Percentiles rank a stretch among this genome's conserved stretches.
Evolutionary conservation across 768 basidiomycete species (phyloP).

Genomic region (Gloeopeniophorella convolvens): DNA sequence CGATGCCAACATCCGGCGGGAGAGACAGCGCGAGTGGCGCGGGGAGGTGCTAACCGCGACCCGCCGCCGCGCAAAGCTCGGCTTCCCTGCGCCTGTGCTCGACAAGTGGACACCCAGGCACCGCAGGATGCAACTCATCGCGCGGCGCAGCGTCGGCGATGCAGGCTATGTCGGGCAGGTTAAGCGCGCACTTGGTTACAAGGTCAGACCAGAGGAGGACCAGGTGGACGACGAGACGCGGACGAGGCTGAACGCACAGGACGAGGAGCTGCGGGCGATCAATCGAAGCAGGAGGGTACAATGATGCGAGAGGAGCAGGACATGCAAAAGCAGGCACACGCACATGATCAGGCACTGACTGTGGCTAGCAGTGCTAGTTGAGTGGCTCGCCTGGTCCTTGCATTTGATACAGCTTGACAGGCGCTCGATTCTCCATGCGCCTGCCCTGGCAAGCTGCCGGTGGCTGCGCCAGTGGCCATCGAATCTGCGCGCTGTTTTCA

Average conservation of each 20-base stretch:
- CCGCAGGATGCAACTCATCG: slow-evolving; percentile 43
- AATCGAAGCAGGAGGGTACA: slow-evolving; percentile 25
- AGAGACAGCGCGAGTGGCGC: slow-evolving; percentile 50
- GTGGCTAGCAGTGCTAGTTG: no score
- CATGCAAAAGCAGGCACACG: no score
- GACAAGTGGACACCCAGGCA: slow-evolving; percentile 43
- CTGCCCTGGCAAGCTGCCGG: no score
- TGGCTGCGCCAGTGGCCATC: no score
- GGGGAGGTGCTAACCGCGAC: slow-evolving; percentile 55
- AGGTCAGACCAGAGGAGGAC: slow-evolving; percentile 33
- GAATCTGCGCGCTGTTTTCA: no score
- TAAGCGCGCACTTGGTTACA: slow-evolving; percentile 51
- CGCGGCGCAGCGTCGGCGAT: slow-evolving; percentile 46
- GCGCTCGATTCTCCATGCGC: no score
- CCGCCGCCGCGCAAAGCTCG: slow-evolving; percentile 39
- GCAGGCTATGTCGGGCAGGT: slow-evolving; percentile 66
- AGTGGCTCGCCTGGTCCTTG: no score
- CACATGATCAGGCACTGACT: no score
- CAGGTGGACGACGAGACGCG: slow-evolving; percentile 26
- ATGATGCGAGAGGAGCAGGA: no score
- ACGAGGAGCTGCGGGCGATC: slow-evolving; percentile 27
- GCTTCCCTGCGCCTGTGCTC: slow-evolving; percentile 60
- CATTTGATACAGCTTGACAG: no score
- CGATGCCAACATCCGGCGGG: slow-evolving; percentile 58
- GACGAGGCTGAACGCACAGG: slow-evolving; percentile 26